Base-by-base conservation (phyloP, 1,139 yeast species). In the Saccharomycopsis hybrid region DNA sequence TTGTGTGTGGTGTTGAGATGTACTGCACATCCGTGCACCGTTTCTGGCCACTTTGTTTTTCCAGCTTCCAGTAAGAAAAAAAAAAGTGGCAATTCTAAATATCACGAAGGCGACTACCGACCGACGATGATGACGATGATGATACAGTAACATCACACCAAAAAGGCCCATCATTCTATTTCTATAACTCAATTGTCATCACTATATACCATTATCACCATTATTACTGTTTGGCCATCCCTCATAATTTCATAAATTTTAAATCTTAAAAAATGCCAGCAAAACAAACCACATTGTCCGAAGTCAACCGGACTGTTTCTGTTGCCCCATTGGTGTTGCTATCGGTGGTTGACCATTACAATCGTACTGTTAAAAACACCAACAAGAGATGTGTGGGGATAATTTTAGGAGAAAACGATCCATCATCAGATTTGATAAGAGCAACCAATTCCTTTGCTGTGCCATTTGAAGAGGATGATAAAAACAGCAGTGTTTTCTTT, bases 401-500 rank as follows among this genome's bases (percentile, higher is more conserved):
- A 41, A 77, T 92, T 54, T 73, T 94, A 48, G 99, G 99, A 13
- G 96, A 89, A 60, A 78, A 75, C 58, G 63, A 80, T 47, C 45
- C 44, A 5, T 48, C 47, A 18, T 62, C 77, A 52, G 70, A 85
- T 37, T 69, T 68, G 1, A 76, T 83, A 41, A 73, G 75, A 54
- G 90, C 90, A 3, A 77, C 90, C 46, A 85, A 85, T 62, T 82
- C 88, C 5, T 85, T 82, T 68, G 95, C 94, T 8, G 80, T 85
- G 54, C 99, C 99, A 1, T 94, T 92, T 63, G 98, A 94, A 67
- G 99, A 94, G 65, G 98, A 92, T 63, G 96, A 85, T 49, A 85
- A 82, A 67, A 86, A 88, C 65, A 78, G 95, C 2, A 81, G 81
- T n/a, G 97, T 94, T 45, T 94, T 98, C 97, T 94, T 92, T 62